These are phyloP conservation scores for Corymbia calophylla DNA, from an alignment of 441 rosid species.

Conservation along the genomic window DNA sequence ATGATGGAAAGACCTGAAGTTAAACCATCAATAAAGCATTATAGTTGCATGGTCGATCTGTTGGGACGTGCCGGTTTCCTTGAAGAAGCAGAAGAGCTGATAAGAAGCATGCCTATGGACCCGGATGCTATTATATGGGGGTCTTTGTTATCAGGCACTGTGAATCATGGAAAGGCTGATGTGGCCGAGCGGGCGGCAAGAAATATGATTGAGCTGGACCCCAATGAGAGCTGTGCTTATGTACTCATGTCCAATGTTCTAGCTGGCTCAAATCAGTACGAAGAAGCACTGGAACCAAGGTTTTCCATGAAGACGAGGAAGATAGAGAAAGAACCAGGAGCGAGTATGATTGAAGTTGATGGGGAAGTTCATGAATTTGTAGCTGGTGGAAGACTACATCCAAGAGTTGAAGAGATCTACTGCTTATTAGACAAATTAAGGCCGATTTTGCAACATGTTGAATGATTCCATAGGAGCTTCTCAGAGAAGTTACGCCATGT, in stretches of 20 bases:
- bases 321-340: conserved; percentile 52
- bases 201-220: conserved; percentile 29
- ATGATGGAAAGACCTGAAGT: conserved; percentile 39
- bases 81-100: conserved; percentile 43
- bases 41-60: conserved; percentile 44
- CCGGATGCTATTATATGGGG: conserved; percentile 47
- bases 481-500: not conserved
- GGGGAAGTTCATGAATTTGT: conserved; percentile 58
- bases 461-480: not conserved
- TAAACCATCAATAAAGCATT: conserved; percentile 61
- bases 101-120: conserved; percentile 30
- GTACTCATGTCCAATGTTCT: conserved; percentile 54
- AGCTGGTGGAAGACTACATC: conserved; percentile 45
- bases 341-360: conserved; percentile 53
- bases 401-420: conserved; percentile 42
- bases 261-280: conserved; percentile 28
- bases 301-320: conserved; percentile 35
- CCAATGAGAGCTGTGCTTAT: conserved; percentile 41
- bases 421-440: conserved; percentile 26
- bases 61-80: conserved; percentile 42
- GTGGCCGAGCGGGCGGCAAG: conserved; percentile 40
- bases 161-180: conserved; percentile 33
- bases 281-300: conserved; percentile 41
- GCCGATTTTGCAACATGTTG: not conserved
- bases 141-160: conserved; percentile 42